These are phyloP conservation scores for Tulasnella calospora DNA, from an alignment of 768 basidiomycete genomes.

Conservation along the genomic window DNA sequence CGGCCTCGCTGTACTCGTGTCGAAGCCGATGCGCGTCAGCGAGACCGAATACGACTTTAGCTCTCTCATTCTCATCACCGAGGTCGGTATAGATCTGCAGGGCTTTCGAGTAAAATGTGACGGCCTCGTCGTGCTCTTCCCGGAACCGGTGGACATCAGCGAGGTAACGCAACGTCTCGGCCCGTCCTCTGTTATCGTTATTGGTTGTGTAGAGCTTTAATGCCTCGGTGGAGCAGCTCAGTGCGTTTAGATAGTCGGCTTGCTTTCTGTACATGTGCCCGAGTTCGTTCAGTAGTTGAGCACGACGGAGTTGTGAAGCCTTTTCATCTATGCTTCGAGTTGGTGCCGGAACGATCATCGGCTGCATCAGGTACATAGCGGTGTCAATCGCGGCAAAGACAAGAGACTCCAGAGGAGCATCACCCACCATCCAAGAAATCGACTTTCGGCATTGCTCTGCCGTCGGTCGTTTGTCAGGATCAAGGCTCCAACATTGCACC, in stretches of 20 bases:
- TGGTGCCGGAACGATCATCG: not conserved
- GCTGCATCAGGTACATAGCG: not conserved
- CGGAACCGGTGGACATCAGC: not conserved
- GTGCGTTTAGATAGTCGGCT: not conserved
- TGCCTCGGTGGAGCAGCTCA: not conserved
- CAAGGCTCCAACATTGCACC: not conserved
- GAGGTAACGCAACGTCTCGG: not conserved
- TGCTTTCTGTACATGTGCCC: not conserved
- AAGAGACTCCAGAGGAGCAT: not conserved
- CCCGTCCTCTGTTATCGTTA: not conserved
- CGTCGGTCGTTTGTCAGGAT: not conserved
- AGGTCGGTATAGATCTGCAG: not conserved
- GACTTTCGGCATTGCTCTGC: not conserved
- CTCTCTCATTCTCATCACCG: not conserved
- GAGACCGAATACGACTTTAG: not conserved
- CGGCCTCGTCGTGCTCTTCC: not conserved
- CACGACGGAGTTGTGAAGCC: not conserved
- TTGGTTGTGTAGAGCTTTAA: not conserved
- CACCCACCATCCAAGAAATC: not conserved
- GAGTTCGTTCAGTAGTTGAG: not conserved
- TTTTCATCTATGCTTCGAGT: not conserved
- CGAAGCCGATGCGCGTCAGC: not conserved
- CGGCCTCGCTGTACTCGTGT: not conserved
- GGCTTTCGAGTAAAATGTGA: not conserved
- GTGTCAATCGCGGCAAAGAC: not conserved